phyloP scores from a whole-genome alignment of 2,329 filamentous ascomycete genomes.

The Microdochium bolleyi region DNA sequence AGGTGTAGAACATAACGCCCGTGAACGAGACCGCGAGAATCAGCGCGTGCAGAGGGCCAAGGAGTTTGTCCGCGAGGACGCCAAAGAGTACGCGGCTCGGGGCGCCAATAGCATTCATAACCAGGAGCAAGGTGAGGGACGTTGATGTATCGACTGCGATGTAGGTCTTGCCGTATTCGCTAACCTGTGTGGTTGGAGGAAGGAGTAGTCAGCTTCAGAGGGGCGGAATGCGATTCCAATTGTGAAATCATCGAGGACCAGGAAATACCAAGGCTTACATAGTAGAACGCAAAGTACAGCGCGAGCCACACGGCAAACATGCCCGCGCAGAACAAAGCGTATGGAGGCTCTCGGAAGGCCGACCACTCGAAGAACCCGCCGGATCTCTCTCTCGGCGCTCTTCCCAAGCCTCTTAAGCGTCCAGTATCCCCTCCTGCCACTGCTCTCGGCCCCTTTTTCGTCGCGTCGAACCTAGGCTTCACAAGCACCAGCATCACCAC shows the following conservation, averaged over 20 bases:
- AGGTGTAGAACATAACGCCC: conserved; percentile 28
- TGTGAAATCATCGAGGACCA: too few relatives aligned
- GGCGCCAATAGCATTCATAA: conserved; percentile 42
- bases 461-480: background rate
- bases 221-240: conserved; percentile 5
- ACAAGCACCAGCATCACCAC: conserved; percentile 25
- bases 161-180: background rate
- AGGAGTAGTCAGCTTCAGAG: background rate
- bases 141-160: background rate
- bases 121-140: conserved; percentile 35
- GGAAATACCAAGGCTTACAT: conserved; percentile 15
- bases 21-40: conserved; percentile 24
- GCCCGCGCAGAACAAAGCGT: conserved; percentile 21
- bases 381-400: too few relatives aligned
- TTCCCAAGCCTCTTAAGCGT: background rate
- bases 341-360: conserved; percentile 30
- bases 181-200: conserved; percentile 1
- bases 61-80: conserved; percentile 29
- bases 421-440: conserved; percentile 15
- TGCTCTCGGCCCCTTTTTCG: background rate
- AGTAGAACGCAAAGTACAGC: conserved; percentile 36
- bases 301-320: conserved; percentile 25
- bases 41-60: conserved; percentile 38
- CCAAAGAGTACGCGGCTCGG: conserved; percentile 36
- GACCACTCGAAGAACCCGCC: conserved; percentile 26